Percentiles rank a stretch among this genome's conserved stretches.
Conservation (phyloP, 2,329 filamentous ascomycete genomes). For the Sclerotinia nivalis region DNA sequence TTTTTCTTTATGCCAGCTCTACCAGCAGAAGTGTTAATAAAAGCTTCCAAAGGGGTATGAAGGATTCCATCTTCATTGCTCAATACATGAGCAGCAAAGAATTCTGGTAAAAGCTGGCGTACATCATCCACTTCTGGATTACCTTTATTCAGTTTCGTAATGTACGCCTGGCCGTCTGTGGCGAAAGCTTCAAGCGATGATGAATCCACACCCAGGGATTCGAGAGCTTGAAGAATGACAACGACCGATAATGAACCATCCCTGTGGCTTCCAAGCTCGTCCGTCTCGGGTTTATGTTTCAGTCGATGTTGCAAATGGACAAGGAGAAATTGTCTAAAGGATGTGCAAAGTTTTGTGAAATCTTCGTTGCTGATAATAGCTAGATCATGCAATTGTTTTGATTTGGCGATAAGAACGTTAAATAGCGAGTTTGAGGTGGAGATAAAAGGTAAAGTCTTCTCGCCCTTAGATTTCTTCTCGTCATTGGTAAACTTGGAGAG, state of each 20-base stretch:
- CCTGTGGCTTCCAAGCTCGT: conserved; percentile 20
- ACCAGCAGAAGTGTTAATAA: conserved; percentile 31
- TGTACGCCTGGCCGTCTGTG: conserved; percentile 26
- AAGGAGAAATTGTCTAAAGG: conserved; percentile 33
- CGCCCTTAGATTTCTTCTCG: conserved; percentile 30
- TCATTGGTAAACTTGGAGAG: conserved; percentile 26
- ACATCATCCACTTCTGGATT: conserved; percentile 27
- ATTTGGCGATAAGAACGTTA: conserved; percentile 28
- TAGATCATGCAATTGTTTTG: conserved; percentile 28
- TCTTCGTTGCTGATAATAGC: conserved; percentile 32
- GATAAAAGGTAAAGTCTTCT: conserved; percentile 31
- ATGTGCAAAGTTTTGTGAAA: conserved; percentile 23
- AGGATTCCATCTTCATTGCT: conserved; percentile 14
- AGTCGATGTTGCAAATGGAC: conserved; percentile 30
- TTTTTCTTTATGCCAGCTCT: conserved; percentile 32
- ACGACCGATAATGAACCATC: conserved; percentile 29
- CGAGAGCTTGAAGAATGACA: conserved; percentile 35
- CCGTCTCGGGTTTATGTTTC: conserved; percentile 26
- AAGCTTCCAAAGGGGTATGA: conserved; percentile 17
- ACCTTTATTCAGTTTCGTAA: conserved; percentile 17
- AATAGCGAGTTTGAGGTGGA: conserved; percentile 33
- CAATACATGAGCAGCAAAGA: conserved; percentile 30
- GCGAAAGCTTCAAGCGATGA: conserved; percentile 28
- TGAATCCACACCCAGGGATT: conserved; percentile 27
- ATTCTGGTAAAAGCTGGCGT: conserved; percentile 28